Evolutionary conservation across 75 land plant genomes (phyloP).

Genomic region (Cupressus sempervirens): DNA sequence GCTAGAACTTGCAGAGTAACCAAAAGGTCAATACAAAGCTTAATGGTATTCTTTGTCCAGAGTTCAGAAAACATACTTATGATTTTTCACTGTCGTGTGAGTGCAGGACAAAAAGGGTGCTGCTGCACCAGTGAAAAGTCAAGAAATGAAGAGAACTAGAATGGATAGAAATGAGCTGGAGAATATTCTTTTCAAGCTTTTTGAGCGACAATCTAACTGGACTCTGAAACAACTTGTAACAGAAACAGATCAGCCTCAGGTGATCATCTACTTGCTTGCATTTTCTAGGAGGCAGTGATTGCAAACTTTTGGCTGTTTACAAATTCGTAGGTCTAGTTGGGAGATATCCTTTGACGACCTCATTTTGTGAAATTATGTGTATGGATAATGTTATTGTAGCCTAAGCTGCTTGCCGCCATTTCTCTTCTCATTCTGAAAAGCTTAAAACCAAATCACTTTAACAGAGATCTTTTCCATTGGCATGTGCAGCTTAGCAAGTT

Average conservation of each 20-base stretch:
- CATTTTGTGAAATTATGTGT: not conserved
- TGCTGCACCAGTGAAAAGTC: conserved; percentile 47
- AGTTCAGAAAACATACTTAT: not conserved
- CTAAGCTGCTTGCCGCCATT: not conserved
- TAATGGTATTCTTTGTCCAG: not conserved
- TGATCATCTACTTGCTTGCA: conserved; percentile 18
- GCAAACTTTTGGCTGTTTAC: not conserved
- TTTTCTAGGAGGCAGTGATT: not conserved
- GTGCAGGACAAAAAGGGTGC: conserved; percentile 78
- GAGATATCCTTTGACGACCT: not conserved
- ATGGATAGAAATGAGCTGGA: conserved; percentile 86
- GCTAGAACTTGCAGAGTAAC: not conserved
- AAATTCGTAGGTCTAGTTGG: not conserved
- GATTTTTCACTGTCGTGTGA: not conserved
- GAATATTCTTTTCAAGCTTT: conserved; percentile 84
- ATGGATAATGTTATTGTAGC: not conserved
- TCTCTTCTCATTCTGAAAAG: not conserved
- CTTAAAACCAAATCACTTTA: not conserved
- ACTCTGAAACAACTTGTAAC: conserved; percentile 90
- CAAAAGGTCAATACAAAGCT: not conserved
- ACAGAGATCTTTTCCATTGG: not conserved
- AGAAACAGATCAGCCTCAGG: conserved; percentile 98
- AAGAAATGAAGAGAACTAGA: conserved; percentile 84
- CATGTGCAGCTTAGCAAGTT: too few species aligned
- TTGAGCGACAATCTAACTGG: conserved; percentile 95